phyloP scores from a whole-genome alignment of 2,329 filamentous ascomycete species.

The Leptographium wingfieldii region DNA sequence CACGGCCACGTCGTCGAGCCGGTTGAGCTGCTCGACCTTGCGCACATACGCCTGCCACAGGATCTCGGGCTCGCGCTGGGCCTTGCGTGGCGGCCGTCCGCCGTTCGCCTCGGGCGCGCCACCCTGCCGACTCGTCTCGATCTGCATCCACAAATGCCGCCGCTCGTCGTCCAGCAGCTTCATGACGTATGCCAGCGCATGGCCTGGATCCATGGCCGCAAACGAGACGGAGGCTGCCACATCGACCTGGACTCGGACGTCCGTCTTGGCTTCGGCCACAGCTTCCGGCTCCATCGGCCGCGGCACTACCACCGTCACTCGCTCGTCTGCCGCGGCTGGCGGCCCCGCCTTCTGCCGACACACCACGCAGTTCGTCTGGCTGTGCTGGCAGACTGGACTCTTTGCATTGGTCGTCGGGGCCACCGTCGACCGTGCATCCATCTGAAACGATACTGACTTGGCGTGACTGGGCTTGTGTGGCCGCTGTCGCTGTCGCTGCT shows the following conservation, averaged over 20 bases:
- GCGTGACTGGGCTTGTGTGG: background rate
- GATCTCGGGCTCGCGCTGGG: slow-evolving; percentile 10
- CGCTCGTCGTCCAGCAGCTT: slow-evolving; percentile 74
- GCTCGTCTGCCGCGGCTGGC: slow-evolving; percentile 1
- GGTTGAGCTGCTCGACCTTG: slow-evolving; percentile 17
- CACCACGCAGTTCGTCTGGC: slow-evolving; percentile 12
- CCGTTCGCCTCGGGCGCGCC: background rate
- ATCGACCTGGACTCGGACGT: too few species aligned
- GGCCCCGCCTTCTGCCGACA: slow-evolving; percentile 10
- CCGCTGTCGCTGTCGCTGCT: background rate
- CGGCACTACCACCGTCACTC: slow-evolving; percentile 11
- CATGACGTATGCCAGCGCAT: slow-evolving; percentile 70
- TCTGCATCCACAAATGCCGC: slow-evolving; percentile 57
- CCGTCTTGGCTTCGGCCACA: background rate
- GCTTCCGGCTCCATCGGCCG: slow-evolving; percentile 3
- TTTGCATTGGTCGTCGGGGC: background rate
- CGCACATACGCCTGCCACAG: slow-evolving; percentile 13
- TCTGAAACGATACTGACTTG: slow-evolving; percentile 1
- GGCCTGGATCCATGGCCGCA: slow-evolving; percentile 33
- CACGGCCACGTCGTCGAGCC: slow-evolving; percentile 75
- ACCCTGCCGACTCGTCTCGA: slow-evolving; percentile 41
- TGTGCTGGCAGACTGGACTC: slow-evolving; percentile 6
- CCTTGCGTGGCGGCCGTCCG: background rate
- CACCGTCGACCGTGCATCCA: background rate
- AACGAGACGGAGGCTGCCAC: too few species aligned